phyloP scores from a whole-genome alignment of 2,329 filamentous ascomycete species.

The Chaetomiaceae sp. region DNA sequence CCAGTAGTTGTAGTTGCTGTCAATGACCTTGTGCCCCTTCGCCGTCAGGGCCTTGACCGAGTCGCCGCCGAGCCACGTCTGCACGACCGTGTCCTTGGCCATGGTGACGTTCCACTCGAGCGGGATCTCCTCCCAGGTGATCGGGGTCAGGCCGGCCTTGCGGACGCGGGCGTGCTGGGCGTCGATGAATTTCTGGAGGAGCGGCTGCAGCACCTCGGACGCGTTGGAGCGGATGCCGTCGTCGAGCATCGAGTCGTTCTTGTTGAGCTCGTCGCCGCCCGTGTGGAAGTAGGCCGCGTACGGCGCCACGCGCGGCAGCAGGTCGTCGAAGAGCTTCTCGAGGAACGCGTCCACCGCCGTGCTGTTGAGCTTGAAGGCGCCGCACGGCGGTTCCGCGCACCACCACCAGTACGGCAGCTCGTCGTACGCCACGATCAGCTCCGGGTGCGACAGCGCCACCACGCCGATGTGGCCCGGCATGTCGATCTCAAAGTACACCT shows the following conservation, averaged over 20 bases:
- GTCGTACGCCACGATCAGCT: slow-evolving; percentile 63
- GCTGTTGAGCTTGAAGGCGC: slow-evolving; percentile 72
- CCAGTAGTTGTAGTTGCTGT: slow-evolving; percentile 74
- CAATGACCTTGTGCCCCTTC: slow-evolving; percentile 65
- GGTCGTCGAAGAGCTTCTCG: slow-evolving; percentile 65
- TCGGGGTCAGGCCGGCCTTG: slow-evolving; percentile 59
- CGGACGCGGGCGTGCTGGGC: slow-evolving; percentile 62
- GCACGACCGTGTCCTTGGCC: slow-evolving; percentile 66
- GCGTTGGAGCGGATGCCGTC: slow-evolving; percentile 65
- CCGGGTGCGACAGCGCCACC: slow-evolving; percentile 62
- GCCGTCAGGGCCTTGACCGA: slow-evolving; percentile 57
- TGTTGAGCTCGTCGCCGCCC: slow-evolving; percentile 82
- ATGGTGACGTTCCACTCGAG: slow-evolving; percentile 72
- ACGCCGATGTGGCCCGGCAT: slow-evolving; percentile 74
- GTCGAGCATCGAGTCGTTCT: slow-evolving; percentile 69
- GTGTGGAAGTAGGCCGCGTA: slow-evolving; percentile 77
- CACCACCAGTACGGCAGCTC: slow-evolving; percentile 53
- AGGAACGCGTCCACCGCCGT: slow-evolving; percentile 66
- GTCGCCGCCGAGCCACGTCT: slow-evolving; percentile 67
- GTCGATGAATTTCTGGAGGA: slow-evolving; percentile 74
- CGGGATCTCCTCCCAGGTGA: slow-evolving; percentile 88
- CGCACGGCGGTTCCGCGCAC: slow-evolving; percentile 60
- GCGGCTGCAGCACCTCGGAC: slow-evolving; percentile 59
- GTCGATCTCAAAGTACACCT: slow-evolving; percentile 72
- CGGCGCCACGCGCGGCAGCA: slow-evolving; percentile 65